Percentiles rank a stretch among this genome's conserved stretches.
These are phyloP conservation scores for Fraxinus quadrangulata DNA, from an alignment of 257 asterid genomes.

Conservation along the genomic window DNA sequence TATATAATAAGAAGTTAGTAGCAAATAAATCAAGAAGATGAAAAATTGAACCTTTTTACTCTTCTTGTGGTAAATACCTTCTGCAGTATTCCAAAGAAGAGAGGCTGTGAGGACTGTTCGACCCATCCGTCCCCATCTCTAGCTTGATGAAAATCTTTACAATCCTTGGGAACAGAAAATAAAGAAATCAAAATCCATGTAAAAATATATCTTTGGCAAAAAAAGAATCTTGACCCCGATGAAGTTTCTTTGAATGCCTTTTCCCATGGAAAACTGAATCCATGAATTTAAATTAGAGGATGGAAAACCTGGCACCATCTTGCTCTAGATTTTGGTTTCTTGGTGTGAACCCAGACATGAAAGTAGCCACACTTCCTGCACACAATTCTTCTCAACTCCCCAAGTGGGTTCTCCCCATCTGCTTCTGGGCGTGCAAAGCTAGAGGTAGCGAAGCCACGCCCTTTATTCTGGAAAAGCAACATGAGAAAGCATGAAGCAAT, in stretches of 20 bases:
- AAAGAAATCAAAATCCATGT: constrained; percentile 25
- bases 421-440: constrained; percentile 55
- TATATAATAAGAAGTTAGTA: constrained; percentile 21
- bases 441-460: constrained; percentile 54
- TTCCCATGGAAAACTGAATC: not conserved
- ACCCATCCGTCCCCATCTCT: constrained; percentile 99
- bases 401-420: constrained; percentile 51
- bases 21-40: constrained; percentile 14
- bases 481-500: constrained; percentile 22
- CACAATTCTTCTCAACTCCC: constrained; percentile 68
- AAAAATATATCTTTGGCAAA: not conserved
- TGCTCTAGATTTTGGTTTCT: constrained; percentile 78
- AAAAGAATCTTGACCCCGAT: not conserved
- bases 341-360: constrained; percentile 76
- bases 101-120: constrained; percentile 86
- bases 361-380: constrained; percentile 86
- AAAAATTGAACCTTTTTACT: not conserved
- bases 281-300: constrained; percentile 11
- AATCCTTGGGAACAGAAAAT: constrained; percentile 56
- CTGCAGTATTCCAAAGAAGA: constrained; percentile 80
- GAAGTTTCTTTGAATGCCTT: not conserved
- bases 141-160: constrained; percentile 89
- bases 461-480: constrained; percentile 54
- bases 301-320: constrained; percentile 96
- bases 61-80: constrained; percentile 48